Base-by-base conservation (phyloP, 2,329 filamentous ascomycete genomes). In the Trichoderma koningiopsis region DNA sequence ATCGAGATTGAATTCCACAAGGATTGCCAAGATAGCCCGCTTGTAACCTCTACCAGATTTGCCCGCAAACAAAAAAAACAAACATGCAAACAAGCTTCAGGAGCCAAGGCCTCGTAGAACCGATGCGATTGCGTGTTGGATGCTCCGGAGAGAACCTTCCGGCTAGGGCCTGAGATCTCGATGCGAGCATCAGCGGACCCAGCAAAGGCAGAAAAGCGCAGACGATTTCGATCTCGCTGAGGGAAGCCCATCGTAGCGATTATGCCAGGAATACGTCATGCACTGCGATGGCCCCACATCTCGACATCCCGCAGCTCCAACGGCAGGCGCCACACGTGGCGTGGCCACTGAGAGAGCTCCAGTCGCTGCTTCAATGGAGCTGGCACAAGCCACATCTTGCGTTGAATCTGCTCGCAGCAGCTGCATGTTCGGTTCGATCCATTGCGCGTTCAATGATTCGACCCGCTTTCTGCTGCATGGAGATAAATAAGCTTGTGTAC, bases 251-350 rank as follows among this genome's bases (percentile, higher is more conserved):
- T 47, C 49, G 66, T 11, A 43, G 59, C 19, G 6, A 57, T 68
- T 62, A 68, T 68, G 49, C 49, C 66, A 68, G 33, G 27, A 35
- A 22, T 63, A 31, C 66, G 59, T 68, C 66, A 68, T 68, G 16
- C 33, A 47, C 4, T 27, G 10, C 8, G 16, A 49, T 19, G 66
- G 59, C 66, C n/a, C 59, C 56, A 56, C 47, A 24, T 24, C 4
- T 4, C 5, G 37, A 37, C 47, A 29, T 27, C 31, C 29, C 55
- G n/a, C n/a, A 16, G n/a, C 27, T 19, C 13, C 22, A 43, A 8
- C 40, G n/a, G 7, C 40, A 29, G 29, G 35, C 57, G 57, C 66
- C 66, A 63, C 57, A 7, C 33, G 59, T 68, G 66, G 66, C 66
- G 66, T 63, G 58, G n/a, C 59, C 57, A 40, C 35, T 24, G 11